Evolutionary conservation across 2,329 filamentous ascomycete genomes (phyloP).

Genomic region (Scedosporium boydii): DNA sequence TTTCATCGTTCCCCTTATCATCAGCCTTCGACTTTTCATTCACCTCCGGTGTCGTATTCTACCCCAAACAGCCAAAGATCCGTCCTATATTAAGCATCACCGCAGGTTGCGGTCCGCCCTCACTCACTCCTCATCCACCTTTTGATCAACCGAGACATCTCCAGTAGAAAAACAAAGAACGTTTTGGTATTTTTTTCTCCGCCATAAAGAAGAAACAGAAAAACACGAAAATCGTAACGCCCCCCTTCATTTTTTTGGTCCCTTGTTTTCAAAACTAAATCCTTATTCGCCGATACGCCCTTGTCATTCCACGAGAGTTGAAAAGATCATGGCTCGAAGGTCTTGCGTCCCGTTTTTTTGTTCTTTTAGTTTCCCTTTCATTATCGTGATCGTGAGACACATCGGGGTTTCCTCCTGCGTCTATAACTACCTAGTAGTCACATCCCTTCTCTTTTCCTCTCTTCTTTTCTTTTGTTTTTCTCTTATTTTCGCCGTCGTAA

Average conservation of each 20-base stretch:
- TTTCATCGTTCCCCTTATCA: no score
- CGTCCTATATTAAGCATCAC: no score
- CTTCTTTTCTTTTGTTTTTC: not conserved
- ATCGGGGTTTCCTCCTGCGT: not conserved
- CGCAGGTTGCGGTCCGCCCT: no score
- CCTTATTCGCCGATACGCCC: not conserved
- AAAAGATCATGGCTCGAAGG: no score
- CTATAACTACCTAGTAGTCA: not conserved
- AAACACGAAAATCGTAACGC: not conserved
- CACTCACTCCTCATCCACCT: no score
- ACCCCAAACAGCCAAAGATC: no score
- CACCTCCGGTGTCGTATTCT: no score
- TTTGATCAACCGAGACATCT: no score
- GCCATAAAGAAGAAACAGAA: not conserved
- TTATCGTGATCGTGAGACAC: conserved; percentile 3
- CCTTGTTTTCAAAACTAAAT: not conserved
- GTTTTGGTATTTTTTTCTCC: not conserved
- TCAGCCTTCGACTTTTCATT: no score
- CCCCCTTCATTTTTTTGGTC: not conserved
- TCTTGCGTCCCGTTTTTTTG: not conserved
- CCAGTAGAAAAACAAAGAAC: no score
- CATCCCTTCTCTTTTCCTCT: not conserved
- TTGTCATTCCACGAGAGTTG: no score
- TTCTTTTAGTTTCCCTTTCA: not conserved
- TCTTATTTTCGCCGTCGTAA: not conserved